Conservation (phyloP, 1,139 yeast species). For the Saccharomyces hybrid region DNA sequence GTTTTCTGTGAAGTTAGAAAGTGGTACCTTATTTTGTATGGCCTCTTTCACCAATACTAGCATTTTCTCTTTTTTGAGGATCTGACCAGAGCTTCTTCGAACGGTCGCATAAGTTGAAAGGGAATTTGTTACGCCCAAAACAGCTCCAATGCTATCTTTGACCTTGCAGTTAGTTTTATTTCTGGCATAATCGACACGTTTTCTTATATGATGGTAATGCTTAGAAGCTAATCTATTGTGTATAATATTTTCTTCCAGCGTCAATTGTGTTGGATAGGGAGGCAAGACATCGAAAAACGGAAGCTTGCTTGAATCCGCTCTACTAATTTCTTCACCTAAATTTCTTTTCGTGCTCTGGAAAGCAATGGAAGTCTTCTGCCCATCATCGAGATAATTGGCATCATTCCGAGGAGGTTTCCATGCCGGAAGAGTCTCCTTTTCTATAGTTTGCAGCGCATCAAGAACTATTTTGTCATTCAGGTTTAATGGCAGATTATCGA, state of each 20-base stretch:
- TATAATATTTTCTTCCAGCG: neutral
- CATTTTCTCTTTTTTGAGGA: slow-evolving; percentile 57
- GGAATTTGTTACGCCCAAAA: neutral
- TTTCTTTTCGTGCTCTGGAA: neutral
- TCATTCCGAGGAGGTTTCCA: neutral
- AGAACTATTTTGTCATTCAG: neutral
- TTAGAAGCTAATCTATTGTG: neutral
- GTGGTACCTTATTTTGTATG: slow-evolving; percentile 23
- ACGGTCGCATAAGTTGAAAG: neutral
- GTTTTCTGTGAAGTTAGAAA: slow-evolving; percentile 37
- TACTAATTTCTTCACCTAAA: neutral
- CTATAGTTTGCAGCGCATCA: neutral
- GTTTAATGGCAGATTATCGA: neutral
- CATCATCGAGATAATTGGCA: neutral
- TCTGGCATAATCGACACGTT: neutral
- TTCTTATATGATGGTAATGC: neutral
- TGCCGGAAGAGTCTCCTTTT: neutral
- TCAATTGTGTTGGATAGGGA: neutral
- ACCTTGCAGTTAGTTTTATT: neutral
- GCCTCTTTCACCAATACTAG: slow-evolving; percentile 49
- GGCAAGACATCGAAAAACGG: neutral
- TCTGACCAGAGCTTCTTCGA: slow-evolving; percentile 40
- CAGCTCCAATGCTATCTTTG: neutral
- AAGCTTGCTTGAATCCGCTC: neutral
- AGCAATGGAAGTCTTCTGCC: neutral